Percentiles rank a stretch among this genome's conserved stretches.
Evolutionary conservation across 768 basidiomycete species (phyloP).

Genomic region (Infundibulicybe gibba): DNA sequence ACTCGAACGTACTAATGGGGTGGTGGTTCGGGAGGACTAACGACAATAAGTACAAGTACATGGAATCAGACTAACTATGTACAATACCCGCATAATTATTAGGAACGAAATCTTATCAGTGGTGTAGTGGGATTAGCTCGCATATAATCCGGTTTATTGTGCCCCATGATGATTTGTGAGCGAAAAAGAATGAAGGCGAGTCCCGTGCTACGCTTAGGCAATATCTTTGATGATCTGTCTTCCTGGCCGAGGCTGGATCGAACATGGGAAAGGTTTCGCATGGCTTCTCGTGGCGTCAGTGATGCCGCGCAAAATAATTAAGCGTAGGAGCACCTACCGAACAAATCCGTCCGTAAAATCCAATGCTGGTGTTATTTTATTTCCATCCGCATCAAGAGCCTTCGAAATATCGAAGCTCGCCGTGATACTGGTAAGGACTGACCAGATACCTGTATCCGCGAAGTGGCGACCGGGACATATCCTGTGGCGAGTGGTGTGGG

Average conservation of each 20-base stretch:
- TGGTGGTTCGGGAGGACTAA: no score
- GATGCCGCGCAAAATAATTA: background rate
- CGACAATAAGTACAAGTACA: no score
- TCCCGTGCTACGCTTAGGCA: constrained; percentile 19
- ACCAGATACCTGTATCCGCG: constrained; percentile 44
- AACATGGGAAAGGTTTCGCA: constrained; percentile 46
- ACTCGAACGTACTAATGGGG: no score
- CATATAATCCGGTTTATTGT: no score
- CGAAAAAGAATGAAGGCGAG: constrained; percentile 1
- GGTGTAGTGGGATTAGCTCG: no score
- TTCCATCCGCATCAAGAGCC: constrained; percentile 36
- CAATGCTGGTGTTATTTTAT: constrained; percentile 30
- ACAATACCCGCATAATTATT: no score
- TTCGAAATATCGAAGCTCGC: constrained; percentile 42
- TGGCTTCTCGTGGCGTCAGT: constrained; percentile 28
- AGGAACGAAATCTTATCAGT: no score
- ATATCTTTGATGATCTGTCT: constrained; percentile 20
- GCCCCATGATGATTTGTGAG: no score
- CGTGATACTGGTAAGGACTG: constrained; percentile 39
- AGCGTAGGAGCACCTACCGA: constrained; percentile 28
- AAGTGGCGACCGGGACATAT: constrained; percentile 55
- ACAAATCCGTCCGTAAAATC: constrained; percentile 42
- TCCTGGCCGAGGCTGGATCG: constrained; percentile 40
- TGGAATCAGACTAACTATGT: no score
- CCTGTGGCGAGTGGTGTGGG: constrained; percentile 18